These are phyloP conservation scores for Candida montana DNA, from an alignment of 805 yeast genomes.

Conservation along the genomic window DNA sequence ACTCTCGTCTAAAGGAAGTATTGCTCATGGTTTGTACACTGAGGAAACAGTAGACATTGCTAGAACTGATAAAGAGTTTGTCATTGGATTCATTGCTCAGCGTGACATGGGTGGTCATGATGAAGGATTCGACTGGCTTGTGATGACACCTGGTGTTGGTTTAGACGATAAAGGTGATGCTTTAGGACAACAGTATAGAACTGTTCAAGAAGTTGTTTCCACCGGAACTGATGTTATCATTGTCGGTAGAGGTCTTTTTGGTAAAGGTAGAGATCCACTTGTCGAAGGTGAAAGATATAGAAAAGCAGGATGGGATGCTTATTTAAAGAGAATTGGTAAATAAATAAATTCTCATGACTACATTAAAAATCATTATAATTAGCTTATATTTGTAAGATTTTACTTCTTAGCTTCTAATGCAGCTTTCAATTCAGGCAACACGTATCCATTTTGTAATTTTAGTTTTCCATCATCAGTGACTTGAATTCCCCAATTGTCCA, in stretches of 20 bases:
- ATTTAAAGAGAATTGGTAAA: slow-evolving; percentile 37
- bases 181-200: slow-evolving; percentile 93
- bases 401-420: background rate
- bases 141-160: slow-evolving; percentile 98
- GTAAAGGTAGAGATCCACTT: slow-evolving; percentile 86
- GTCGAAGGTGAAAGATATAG: slow-evolving; percentile 86
- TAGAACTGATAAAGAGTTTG: slow-evolving; percentile 79
- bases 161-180: slow-evolving; percentile 94
- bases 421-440: slow-evolving; percentile 3
- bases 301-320: slow-evolving; percentile 94
- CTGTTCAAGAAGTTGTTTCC: slow-evolving; percentile 76
- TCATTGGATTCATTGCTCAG: slow-evolving; percentile 95
- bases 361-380: too few relatives aligned
- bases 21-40: slow-evolving; percentile 92
- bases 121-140: slow-evolving; percentile 90
- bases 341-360: background rate
- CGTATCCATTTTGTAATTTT: slow-evolving; percentile 3
- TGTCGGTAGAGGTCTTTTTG: slow-evolving; percentile 97
- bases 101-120: slow-evolving; percentile 75
- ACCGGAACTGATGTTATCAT: slow-evolving; percentile 93
- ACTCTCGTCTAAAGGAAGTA: slow-evolving; percentile 86
- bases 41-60: slow-evolving; percentile 85
- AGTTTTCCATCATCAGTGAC: slow-evolving; percentile 16
- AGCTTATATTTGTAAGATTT: background rate
- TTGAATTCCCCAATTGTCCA: slow-evolving; percentile 29